Conservation (phyloP, 2,329 filamentous ascomycete genomes). For the Aschersonia sp. region DNA sequence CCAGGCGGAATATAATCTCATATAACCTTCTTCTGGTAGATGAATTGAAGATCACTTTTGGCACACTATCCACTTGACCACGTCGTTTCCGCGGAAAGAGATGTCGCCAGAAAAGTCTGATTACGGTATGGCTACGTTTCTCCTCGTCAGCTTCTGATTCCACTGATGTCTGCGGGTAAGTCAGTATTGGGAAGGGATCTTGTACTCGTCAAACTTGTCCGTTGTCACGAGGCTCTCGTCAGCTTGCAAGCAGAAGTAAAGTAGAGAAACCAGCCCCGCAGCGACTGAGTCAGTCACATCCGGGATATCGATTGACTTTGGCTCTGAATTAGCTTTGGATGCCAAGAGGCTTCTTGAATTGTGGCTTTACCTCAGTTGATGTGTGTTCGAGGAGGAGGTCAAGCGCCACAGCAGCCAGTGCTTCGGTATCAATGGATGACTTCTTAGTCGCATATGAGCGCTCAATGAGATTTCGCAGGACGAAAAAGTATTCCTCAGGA, state of each 20-base stretch:
- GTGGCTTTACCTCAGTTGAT: conserved; percentile 22
- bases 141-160: not conserved
- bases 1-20: conserved; percentile 42
- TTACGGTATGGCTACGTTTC: not conserved
- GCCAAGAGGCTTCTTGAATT: not conserved
- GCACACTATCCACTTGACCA: conserved; percentile 13
- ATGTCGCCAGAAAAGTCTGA: conserved; percentile 43
- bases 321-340: not conserved
- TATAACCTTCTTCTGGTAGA: conserved; percentile 45
- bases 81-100: conserved; percentile 38
- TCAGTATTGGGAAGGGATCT: not conserved
- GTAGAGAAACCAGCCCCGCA: conserved; percentile 14
- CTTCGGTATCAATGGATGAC: conserved; percentile 15
- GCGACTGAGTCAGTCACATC: conserved; percentile 14
- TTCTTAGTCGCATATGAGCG: conserved; percentile 1
- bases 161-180: not conserved
- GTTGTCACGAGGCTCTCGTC: conserved; percentile 12
- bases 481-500: conserved; percentile 30
- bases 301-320: conserved; percentile 13
- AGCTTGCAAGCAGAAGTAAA: conserved; percentile 16
- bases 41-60: conserved; percentile 31
- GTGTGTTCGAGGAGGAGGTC: conserved; percentile 23
- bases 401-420: conserved; percentile 15
- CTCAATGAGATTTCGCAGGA: conserved; percentile 14
- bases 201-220: conserved; percentile 12